These are phyloP conservation scores for Nannizzia gypsea DNA, from an alignment of 2,329 filamentous ascomycete genomes.

Conservation along the genomic window DNA sequence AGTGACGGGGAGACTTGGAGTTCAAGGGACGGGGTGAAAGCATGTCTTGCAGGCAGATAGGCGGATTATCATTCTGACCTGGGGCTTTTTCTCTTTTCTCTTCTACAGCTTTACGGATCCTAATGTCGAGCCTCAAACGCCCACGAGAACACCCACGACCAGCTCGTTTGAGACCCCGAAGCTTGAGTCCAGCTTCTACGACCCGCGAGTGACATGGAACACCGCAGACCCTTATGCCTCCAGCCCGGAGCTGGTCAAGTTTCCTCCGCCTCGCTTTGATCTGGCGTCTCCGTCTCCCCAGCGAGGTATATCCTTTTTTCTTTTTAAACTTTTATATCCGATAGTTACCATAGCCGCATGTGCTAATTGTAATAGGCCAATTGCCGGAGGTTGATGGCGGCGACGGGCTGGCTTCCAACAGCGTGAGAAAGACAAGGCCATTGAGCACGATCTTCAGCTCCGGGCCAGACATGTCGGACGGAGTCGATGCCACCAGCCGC, in stretches of 20 bases:
- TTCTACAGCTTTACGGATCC: conserved; percentile 36
- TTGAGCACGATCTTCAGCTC: conserved; percentile 8
- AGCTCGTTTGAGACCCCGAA: conserved; percentile 33
- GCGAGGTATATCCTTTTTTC: background rate
- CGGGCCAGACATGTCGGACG: conserved; percentile 25
- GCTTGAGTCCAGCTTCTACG: conserved; percentile 37
- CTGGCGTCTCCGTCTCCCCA: conserved; percentile 21
- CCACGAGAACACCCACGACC: conserved; percentile 34
- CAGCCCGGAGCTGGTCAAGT: conserved; percentile 36
- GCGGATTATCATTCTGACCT: conserved; percentile 19
- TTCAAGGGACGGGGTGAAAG: too few relatives aligned
- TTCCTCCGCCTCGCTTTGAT: conserved; percentile 28
- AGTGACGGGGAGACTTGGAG: too few relatives aligned
- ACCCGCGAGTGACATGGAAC: conserved; percentile 36
- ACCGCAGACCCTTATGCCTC: conserved; percentile 37
- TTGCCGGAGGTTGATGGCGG: background rate
- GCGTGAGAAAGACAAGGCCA: conserved; percentile 4
- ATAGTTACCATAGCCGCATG: too few relatives aligned
- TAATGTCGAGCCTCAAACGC: conserved; percentile 37
- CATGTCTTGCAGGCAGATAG: background rate
- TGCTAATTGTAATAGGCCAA: background rate
- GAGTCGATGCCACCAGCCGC: conserved; percentile 26
- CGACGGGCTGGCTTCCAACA: background rate
- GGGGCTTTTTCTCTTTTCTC: conserved; percentile 4
- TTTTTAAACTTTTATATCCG: background rate